Percentiles rank a stretch among this genome's conserved stretches.
Evolutionary conservation across 148 eudicot genomes (phyloP).

Genomic region (Rhododendron molle): DNA sequence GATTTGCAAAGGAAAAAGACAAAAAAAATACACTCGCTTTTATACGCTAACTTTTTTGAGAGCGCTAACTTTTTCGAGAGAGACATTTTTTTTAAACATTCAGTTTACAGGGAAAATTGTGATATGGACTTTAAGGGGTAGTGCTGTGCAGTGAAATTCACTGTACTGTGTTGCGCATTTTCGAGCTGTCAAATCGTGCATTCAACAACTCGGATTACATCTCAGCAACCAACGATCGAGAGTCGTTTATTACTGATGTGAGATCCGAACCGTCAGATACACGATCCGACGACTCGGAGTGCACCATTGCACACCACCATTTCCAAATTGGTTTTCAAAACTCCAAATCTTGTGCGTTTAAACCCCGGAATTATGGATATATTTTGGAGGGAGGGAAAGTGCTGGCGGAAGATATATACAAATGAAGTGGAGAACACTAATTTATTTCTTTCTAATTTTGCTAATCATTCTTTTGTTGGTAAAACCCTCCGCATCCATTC

Average conservation of each 20-base stretch:
- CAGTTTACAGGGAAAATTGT: not conserved
- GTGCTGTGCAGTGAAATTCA: rapidly evolving
- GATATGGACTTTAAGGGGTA: not conserved
- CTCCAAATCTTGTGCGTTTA: not conserved
- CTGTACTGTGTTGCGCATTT: too few relatives aligned
- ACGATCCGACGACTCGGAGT: too few relatives aligned
- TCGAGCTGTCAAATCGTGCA: too few relatives aligned
- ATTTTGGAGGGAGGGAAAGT: not conserved
- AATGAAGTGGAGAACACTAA: not conserved
- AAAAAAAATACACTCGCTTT: too few relatives aligned
- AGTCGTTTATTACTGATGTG: too few relatives aligned
- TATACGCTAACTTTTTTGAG: too few relatives aligned
- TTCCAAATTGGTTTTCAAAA: not conserved
- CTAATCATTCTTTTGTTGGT: not conserved
- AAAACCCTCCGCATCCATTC: not conserved
- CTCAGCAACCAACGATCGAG: too few relatives aligned
- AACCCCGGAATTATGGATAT: not conserved
- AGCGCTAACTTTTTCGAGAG: too few relatives aligned
- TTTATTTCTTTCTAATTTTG: not conserved
- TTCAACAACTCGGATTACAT: too few relatives aligned
- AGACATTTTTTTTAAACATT: not conserved
- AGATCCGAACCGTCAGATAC: too few relatives aligned
- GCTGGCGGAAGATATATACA: not conserved
- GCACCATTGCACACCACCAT: too few relatives aligned
- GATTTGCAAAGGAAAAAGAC: too few relatives aligned